Percentiles rank a stretch among this genome's conserved stretches.
These are phyloP conservation scores for Monilinia fructigena DNA, from an alignment of 2,329 filamentous ascomycete species.

Conservation along the genomic window DNA sequence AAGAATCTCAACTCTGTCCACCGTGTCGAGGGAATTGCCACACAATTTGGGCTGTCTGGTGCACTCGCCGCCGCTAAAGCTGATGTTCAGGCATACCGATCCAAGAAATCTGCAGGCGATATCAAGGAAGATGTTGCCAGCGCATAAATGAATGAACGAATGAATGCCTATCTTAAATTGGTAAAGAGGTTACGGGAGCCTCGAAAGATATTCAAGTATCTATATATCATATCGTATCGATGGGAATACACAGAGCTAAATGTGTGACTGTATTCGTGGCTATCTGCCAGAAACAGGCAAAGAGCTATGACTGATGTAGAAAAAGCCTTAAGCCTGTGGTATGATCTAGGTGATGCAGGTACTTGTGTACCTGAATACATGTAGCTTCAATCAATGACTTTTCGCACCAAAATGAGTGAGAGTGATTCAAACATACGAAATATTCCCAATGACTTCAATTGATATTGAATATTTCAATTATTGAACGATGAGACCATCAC, in stretches of 20 bases:
- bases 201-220: constrained; percentile 2
- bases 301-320: constrained; percentile 5
- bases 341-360: constrained; percentile 14
- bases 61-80: constrained; percentile 50
- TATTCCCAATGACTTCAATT: background rate
- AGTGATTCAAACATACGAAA: background rate
- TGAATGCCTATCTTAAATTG: constrained; percentile 1
- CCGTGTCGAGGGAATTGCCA: constrained; percentile 68
- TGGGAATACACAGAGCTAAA: constrained; percentile 3
- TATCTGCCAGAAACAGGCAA: background rate
- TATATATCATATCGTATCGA: background rate
- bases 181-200: constrained; percentile 1
- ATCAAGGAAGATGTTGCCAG: constrained; percentile 16
- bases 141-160: constrained; percentile 17
- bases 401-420: background rate
- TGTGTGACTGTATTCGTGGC: constrained; percentile 11
- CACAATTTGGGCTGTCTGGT: constrained; percentile 62
- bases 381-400: constrained; percentile 15
- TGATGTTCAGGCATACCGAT: constrained; percentile 28
- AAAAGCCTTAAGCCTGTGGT: constrained; percentile 17
- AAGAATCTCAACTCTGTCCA: constrained; percentile 84
- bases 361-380: constrained; percentile 20
- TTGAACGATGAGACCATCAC: background rate
- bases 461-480: background rate
- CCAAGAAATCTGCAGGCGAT: constrained; percentile 12